Base-by-base conservation (phyloP, 495 filamentous ascomycete species). In the Aspergillus nidulans region DNA sequence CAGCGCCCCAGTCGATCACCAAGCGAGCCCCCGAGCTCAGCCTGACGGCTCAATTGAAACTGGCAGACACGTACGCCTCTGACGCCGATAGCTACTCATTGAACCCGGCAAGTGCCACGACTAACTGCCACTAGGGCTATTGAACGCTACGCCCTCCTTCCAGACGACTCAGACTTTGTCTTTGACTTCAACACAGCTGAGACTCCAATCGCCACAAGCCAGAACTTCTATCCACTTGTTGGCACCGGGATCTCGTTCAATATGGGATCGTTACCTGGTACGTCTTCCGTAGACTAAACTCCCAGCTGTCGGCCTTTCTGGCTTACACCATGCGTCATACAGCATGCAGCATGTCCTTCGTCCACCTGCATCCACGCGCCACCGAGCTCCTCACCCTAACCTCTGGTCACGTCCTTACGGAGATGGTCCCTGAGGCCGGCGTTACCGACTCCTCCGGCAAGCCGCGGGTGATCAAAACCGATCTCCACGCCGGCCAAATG, bases 261-360 rank as follows among this genome's bases (percentile, higher is more conserved):
- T 40, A 53, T 69, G 64, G 66, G 10, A 42, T 59, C 26, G 32
- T 63, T 51, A 52, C 65, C 49, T 61, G 72, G 55, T 65, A 74
- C 21, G 60, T 59, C 10, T 72, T 44, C n/a, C n/a, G n/a, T n/a
- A n/a, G n/a, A n/a, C n/a, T n/a, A n/a, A n/a, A n/a, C n/a, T n/a
- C n/a, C n/a, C n/a, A n/a, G n/a, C n/a, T n/a, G n/a, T n/a, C n/a
- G n/a, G n/a, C n/a, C 41, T 53, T 15, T 28, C 34, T 38, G 6
- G 6, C 12, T 24, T 19, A 10, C 41, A 9, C 19, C 23, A 1
- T 9, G 12, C 41, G 13, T 19, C 25, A 1, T n/a, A 52, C 38
- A 67, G 77, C 71, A 9, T 80, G 77, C 63, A 67, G 74, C 58
- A 79, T 78, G 72, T 59, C 67, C 47, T 74, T 74, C 13, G 68